These are phyloP conservation scores for Trichoderma asperelloides DNA, from an alignment of 495 filamentous ascomycete genomes.

Conservation along the genomic window DNA sequence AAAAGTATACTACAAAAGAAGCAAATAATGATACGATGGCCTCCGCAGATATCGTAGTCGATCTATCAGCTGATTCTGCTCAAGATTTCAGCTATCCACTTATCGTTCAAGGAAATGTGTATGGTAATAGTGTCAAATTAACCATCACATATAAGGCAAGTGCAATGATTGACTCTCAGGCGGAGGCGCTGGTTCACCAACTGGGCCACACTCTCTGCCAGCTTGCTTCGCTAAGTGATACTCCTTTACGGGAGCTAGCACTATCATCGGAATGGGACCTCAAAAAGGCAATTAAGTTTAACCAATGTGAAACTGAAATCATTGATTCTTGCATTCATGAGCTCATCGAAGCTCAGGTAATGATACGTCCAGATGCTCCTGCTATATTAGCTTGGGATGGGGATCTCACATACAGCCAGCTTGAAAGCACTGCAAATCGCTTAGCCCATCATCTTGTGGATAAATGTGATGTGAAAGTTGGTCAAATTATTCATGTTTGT, in stretches of 20 bases:
- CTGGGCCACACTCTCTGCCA: not conserved
- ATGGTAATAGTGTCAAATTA: not conserved
- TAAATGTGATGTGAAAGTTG: constrained; percentile 39
- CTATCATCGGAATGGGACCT: not conserved
- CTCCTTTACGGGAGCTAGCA: not conserved
- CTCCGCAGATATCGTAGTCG: not conserved
- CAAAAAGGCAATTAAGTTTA: not conserved
- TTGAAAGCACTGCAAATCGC: constrained; percentile 33
- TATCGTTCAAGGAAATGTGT: not conserved
- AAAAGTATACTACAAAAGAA: not conserved
- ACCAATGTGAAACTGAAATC: not conserved
- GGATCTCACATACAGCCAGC: constrained; percentile 39
- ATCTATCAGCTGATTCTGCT: not conserved
- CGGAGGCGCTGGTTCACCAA: not conserved
- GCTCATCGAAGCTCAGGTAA: constrained; percentile 15
- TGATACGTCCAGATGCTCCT: constrained; percentile 13
- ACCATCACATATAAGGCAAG: not conserved
- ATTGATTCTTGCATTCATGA: constrained; percentile 21
- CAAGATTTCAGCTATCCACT: not conserved
- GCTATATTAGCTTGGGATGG: constrained; percentile 44
- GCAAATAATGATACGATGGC: too few relatives aligned
- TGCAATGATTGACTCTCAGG: not conserved
- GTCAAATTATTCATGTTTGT: constrained; percentile 45
- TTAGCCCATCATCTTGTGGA: constrained; percentile 35
- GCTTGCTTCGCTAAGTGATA: not conserved